phyloP scores from a whole-genome alignment of 2,329 filamentous ascomycete species.

The Drechslerella dactyloides region DNA sequence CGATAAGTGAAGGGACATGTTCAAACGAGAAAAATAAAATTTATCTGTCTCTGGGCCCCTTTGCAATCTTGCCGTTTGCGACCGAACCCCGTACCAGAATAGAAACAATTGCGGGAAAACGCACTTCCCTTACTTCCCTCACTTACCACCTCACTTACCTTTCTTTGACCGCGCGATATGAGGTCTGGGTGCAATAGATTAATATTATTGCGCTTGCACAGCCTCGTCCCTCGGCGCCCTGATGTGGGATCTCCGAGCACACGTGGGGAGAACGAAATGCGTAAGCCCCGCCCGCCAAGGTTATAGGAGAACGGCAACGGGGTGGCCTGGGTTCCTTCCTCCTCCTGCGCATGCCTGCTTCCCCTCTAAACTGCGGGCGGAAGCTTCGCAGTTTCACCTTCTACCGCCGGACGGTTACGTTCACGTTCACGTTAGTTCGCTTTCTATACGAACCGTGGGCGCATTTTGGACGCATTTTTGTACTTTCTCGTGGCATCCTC shows the following conservation, averaged over 20 bases:
- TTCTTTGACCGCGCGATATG: too few relatives aligned
- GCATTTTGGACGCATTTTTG: background rate
- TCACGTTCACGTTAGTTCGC: too few relatives aligned
- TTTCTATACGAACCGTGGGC: background rate
- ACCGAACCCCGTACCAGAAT: background rate
- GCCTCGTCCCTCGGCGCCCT: background rate
- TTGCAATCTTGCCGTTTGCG: conserved; percentile 5
- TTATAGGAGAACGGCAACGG: background rate
- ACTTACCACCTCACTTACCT: too few relatives aligned
- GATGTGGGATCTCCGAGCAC: conserved; percentile 5
- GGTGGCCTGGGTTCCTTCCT: background rate
- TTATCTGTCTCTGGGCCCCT: background rate
- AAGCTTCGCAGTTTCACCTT: conserved; percentile 8
- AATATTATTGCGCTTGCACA: background rate
- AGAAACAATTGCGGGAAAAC: too few relatives aligned
- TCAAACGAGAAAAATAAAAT: too few relatives aligned
- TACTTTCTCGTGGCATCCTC: background rate
- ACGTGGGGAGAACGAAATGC: conserved; percentile 6
- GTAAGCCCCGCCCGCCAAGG: conserved; percentile 10
- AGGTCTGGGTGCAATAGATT: too few relatives aligned
- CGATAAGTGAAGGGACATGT: too few relatives aligned
- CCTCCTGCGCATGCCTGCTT: background rate
- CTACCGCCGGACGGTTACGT: background rate
- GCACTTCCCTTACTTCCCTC: too few relatives aligned
- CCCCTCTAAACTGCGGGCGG: background rate